These are phyloP conservation scores for Ceratocystiopsis sp. DNA, from an alignment of 2,329 filamentous ascomycete species.

Conservation along the genomic window DNA sequence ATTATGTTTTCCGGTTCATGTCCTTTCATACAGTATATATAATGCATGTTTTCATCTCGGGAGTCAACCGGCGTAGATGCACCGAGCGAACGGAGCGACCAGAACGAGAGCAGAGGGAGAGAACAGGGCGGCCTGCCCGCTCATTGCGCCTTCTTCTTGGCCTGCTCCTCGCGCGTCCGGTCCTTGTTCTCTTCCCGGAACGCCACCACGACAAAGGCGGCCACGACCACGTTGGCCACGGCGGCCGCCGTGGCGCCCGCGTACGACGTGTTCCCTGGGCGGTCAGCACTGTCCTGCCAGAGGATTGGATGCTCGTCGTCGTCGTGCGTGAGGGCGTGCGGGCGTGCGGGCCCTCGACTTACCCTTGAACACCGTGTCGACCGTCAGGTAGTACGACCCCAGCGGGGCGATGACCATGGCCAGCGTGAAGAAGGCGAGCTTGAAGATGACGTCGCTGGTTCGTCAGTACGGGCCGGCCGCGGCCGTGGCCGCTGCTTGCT, in stretches of 20 bases:
- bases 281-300: too few relatives aligned
- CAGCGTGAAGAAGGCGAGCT: conserved; percentile 76
- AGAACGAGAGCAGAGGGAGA: background rate
- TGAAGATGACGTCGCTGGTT: conserved; percentile 69
- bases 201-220: conserved; percentile 82
- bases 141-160: conserved; percentile 34
- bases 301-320: too few relatives aligned
- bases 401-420: conserved; percentile 85
- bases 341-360: too few relatives aligned
- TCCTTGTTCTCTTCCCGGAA: conserved; percentile 65
- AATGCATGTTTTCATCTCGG: too few relatives aligned
- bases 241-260: conserved; percentile 74
- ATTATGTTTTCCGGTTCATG: too few relatives aligned
- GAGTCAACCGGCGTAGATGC: too few relatives aligned
- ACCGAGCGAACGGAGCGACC: too few relatives aligned
- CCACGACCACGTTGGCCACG: conserved; percentile 77
- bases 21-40: too few relatives aligned
- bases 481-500: too few relatives aligned
- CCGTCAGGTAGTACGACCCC: conserved; percentile 69
- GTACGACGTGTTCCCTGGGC: conserved; percentile 67
- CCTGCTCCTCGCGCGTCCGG: conserved; percentile 21
- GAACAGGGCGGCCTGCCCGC: background rate
- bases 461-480: too few relatives aligned
- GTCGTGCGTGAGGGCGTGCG: too few relatives aligned
- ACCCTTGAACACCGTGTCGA: conserved; percentile 67